phyloP scores from a whole-genome alignment of 352 stramenopile species.

The Phytophthora meadii region DNA sequence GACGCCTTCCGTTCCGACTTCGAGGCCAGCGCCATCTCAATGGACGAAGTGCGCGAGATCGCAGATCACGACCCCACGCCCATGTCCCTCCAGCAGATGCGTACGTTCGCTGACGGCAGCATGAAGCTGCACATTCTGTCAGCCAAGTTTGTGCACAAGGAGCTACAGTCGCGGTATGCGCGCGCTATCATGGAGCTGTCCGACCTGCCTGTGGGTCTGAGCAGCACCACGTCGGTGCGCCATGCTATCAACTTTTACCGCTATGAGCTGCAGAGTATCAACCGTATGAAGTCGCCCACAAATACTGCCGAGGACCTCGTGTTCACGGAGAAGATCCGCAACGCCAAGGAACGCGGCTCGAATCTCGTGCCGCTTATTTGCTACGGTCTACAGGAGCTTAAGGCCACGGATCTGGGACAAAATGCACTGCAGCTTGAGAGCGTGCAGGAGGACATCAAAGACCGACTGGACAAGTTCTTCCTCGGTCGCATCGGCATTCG shows the following conservation, averaged over 20 bases:
- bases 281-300: conserved; percentile 42
- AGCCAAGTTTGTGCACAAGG: conserved; percentile 73
- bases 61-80: conserved; percentile 60
- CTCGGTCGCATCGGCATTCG: conserved; percentile 98
- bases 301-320: conserved; percentile 54
- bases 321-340: conserved; percentile 65
- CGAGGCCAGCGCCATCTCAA: conserved; percentile 43
- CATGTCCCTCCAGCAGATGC: conserved; percentile 81
- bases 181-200: conserved; percentile 73
- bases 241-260: conserved; percentile 71
- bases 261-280: conserved; percentile 57
- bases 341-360: conserved; percentile 57
- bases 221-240: conserved; percentile 60
- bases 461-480: conserved; percentile 97
- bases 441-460: conserved; percentile 73
- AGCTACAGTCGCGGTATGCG: conserved; percentile 74
- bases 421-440: conserved; percentile 58
- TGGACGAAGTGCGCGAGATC: conserved; percentile 68
- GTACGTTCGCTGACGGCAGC: conserved; percentile 63
- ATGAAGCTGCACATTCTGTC: conserved; percentile 66
- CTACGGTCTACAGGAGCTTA: conserved; percentile 68
- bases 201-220: conserved; percentile 69
- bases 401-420: conserved; percentile 55
- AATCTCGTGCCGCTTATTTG: conserved; percentile 82
- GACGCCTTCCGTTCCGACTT: conserved; percentile 24